Evolutionary conservation across 2,329 filamentous ascomycete species (phyloP), one percentile per base, ranked within the genome.

Genomic region (Talaromyces marneffei): DNA sequence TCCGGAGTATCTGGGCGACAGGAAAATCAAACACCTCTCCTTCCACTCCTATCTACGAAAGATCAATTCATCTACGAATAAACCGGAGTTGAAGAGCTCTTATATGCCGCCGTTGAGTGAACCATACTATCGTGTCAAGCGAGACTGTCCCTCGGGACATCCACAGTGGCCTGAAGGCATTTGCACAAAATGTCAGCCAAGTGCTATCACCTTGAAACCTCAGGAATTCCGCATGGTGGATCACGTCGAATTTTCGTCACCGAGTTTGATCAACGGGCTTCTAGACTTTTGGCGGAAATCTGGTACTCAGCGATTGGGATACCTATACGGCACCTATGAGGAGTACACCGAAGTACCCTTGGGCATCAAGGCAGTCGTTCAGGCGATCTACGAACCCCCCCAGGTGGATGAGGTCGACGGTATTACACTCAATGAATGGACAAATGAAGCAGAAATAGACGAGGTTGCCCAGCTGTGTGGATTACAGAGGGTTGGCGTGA

Each of bases 21-120:
- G 93, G 82, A 97, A 97, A 82, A 97, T 99, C 83, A 99, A 99
- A 76, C 96, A 99, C 75, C 82, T 94, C 29, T 97, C 94, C 0
- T 97, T 97, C 78, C 94, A 99, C 76, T 90, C 92, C 4, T 88
- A 97, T 74, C 82, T 99, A 50, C 87, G 92, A 66, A 99, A 99
- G 75, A 88, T 96, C 76, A 99, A 99, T 77, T 88, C 92, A 14
- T 89, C 91, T 14, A 97, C 95, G 65, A 99, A 99, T 78, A 97
- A 96, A 74, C 90, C 93, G 33, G 93, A 99, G 76, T 84, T 91
- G 1, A 92, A 91, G 62, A 92, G 87, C 74, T 97, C 94, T 6
- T 99, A 94, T 73, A 97, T 99, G 79, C 94, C 94, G 12, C 94
- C 94, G 1, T 84, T 99, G 12, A 91, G 85, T 60, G 95, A 99